Evolutionary conservation across 2,329 filamentous ascomycete genomes (phyloP).

Genomic region (Penicillium sp.): DNA sequence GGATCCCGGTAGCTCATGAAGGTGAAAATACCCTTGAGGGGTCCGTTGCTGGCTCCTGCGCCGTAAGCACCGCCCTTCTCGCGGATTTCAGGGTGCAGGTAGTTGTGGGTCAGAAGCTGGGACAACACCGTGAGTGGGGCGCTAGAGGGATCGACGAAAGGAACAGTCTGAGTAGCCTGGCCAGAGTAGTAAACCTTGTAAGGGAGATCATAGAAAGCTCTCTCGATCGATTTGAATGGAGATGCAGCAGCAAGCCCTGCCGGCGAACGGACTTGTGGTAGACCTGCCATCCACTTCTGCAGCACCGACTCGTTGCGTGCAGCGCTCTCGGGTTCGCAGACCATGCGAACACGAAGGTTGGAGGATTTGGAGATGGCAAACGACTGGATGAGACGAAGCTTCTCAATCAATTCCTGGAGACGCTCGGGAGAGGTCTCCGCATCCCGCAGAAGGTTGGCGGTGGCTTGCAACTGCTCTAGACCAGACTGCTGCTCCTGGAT

Average conservation of each 20-base stretch:
- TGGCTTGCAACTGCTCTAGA: conserved; percentile 83
- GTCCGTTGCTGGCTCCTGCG: conserved; percentile 78
- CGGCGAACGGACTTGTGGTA: conserved; percentile 50
- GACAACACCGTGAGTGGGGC: conserved; percentile 84
- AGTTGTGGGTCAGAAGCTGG: conserved; percentile 91
- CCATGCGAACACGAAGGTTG: conserved; percentile 75
- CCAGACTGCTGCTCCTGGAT: conserved; percentile 82
- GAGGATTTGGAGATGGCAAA: conserved; percentile 68
- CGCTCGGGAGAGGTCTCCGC: conserved; percentile 67
- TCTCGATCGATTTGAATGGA: conserved; percentile 47
- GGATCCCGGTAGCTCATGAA: conserved; percentile 98
- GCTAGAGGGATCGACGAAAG: conserved; percentile 72
- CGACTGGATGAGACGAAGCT: conserved; percentile 80
- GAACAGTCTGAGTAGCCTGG: conserved; percentile 75
- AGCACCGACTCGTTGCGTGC: conserved; percentile 69
- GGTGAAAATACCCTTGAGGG: conserved; percentile 80
- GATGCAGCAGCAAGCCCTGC: conserved; percentile 32
- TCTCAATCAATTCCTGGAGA: conserved; percentile 71
- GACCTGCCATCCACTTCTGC: conserved; percentile 64
- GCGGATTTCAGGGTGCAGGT: conserved; percentile 93
- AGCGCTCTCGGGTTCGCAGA: conserved; percentile 75
- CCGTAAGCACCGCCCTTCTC: conserved; percentile 98
- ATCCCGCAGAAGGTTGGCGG: conserved; percentile 68
- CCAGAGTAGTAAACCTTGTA: conserved; percentile 97
- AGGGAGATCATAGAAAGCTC: conserved; percentile 88